phyloP scores from a whole-genome alignment of 164 flowering plant genomes.

The Taxillus chinensis region DNA sequence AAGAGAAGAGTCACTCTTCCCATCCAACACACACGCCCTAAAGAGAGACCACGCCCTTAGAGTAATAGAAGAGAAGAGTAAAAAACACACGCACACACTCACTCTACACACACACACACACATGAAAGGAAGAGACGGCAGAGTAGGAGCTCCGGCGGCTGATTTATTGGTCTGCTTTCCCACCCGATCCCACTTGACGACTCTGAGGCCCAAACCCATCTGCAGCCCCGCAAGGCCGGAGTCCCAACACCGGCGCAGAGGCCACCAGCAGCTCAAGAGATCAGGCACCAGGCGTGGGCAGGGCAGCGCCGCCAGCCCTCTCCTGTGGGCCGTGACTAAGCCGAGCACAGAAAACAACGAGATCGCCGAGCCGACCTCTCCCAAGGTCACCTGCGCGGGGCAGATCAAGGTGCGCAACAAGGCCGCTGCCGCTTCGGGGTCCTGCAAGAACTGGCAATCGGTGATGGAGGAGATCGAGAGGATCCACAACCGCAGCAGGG shows the following conservation, averaged over 20 bases:
- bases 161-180: constrained; percentile 86
- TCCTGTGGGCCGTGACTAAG: constrained; percentile 50
- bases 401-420: constrained; percentile 71
- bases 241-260: constrained; percentile 19
- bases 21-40: too few relatives aligned
- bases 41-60: too few relatives aligned
- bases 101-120: too few relatives aligned
- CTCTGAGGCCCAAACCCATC: constrained; percentile 69
- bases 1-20: too few relatives aligned
- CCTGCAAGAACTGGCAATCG: constrained; percentile 85
- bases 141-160: constrained; percentile 32
- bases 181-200: constrained; percentile 48
- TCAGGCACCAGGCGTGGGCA: constrained; percentile 15
- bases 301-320: constrained; percentile 38
- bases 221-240: constrained; percentile 73
- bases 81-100: neutral
- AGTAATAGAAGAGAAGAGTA: constrained; percentile 4
- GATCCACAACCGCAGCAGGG: constrained; percentile 34
- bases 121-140: constrained; percentile 54
- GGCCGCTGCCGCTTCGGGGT: constrained; percentile 1
- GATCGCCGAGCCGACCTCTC: constrained; percentile 66
- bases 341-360: constrained; percentile 21
- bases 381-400: constrained; percentile 93
- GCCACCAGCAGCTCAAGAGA: constrained; percentile 17
- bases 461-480: constrained; percentile 93